A percentile compares a stretch with the other conserved stretches of the same genome.
These are phyloP conservation scores for Geranium incanum DNA, from an alignment of 441 rosid species.

Conservation along the genomic window DNA sequence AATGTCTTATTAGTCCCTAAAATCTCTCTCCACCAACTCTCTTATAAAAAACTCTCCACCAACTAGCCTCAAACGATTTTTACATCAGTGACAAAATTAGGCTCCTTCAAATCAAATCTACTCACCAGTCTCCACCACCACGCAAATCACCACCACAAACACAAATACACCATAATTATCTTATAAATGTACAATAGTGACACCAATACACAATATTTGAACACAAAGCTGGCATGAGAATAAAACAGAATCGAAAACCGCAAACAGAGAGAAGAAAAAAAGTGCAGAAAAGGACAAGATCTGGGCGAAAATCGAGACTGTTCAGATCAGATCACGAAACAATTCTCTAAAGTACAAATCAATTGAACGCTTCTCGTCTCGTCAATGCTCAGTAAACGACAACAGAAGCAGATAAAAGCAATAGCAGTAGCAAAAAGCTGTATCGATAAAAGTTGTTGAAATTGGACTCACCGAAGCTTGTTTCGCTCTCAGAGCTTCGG, in stretches of 20 bases:
- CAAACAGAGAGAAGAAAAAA: not conserved
- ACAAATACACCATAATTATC: not conserved
- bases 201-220: not conserved
- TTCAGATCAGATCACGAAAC: not conserved
- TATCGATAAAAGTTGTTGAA: not conserved
- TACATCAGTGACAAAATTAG: too few relatives aligned
- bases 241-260: not conserved
- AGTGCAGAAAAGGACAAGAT: not conserved
- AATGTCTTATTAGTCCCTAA: too few relatives aligned
- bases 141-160: not conserved
- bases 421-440: not conserved
- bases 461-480: conserved; percentile 2
- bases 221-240: not conserved
- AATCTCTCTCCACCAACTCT: too few relatives aligned
- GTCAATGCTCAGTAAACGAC: conserved; percentile 1
- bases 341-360: not conserved
- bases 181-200: too few relatives aligned
- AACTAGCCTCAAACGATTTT: too few relatives aligned
- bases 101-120: too few relatives aligned
- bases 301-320: not conserved
- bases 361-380: not conserved
- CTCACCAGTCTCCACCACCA: not conserved
- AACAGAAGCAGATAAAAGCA: not conserved
- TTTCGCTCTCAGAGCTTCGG: not conserved
- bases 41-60: too few relatives aligned